Evolutionary conservation across 176 grass and related monocot species (phyloP).

Genomic region (Echinochloa phyllopogon): DNA sequence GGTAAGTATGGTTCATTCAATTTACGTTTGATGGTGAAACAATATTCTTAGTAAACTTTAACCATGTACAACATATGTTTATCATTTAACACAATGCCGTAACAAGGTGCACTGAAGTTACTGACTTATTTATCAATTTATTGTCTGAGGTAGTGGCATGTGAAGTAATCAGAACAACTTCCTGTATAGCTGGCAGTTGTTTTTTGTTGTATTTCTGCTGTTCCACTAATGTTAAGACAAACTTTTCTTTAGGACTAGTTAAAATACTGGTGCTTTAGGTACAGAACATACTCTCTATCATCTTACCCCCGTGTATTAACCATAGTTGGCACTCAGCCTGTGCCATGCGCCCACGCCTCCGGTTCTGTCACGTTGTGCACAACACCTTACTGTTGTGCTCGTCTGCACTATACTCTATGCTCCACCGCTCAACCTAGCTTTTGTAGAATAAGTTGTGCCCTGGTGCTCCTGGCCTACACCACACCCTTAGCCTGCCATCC

Average conservation of each 20-base stretch:
- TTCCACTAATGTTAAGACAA: not conserved
- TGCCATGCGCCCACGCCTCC: no score
- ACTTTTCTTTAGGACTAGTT: not conserved
- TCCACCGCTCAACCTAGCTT: no score
- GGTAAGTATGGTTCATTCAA: slow-evolving; percentile 55
- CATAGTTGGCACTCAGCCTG: no score
- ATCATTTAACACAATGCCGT: slow-evolving; percentile 17
- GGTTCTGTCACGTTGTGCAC: no score
- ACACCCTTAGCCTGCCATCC: no score
- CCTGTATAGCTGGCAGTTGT: not conserved
- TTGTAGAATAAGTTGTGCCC: no score
- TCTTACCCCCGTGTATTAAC: no score
- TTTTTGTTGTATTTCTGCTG: not conserved
- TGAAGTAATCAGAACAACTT: slow-evolving; percentile 2
- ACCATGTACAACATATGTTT: not conserved
- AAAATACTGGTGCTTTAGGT: not conserved
- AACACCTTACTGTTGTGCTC: no score
- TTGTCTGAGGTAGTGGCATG: slow-evolving; percentile 1
- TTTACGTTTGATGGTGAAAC: slow-evolving; percentile 17
- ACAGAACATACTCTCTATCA: no score
- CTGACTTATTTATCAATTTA: slow-evolving; percentile 26
- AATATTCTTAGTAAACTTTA: slow-evolving; percentile 23
- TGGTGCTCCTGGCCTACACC: no score
- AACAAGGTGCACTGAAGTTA: slow-evolving; percentile 16
- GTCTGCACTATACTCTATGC: no score